Evolutionary conservation across 805 yeast genomes (phyloP).

Genomic region (Brettanomyces custersianus): DNA sequence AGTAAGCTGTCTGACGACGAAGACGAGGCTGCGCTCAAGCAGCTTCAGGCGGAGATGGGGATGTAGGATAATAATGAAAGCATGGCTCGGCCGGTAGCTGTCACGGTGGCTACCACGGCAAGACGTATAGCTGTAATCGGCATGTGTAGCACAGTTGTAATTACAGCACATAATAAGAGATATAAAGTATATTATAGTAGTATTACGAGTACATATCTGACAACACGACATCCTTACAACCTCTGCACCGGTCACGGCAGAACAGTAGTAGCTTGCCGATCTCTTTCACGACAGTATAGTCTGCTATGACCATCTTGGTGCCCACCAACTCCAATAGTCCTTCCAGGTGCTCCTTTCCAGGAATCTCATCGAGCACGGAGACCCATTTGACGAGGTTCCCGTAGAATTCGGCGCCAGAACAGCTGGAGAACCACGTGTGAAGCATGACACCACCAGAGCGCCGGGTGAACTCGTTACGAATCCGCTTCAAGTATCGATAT

Average conservation of each 20-base stretch:
- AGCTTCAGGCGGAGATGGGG: constrained; percentile 83
- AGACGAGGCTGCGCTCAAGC: constrained; percentile 74
- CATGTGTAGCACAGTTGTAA: not conserved
- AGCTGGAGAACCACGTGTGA: constrained; percentile 26
- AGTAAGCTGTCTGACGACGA: constrained; percentile 60
- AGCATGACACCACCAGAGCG: constrained; percentile 24
- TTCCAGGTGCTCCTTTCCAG: constrained; percentile 38
- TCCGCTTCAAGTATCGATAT: constrained; percentile 38
- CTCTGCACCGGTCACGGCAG: constrained; percentile 47
- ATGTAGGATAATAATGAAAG: constrained; percentile 39
- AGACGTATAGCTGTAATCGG: no score
- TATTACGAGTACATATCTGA: constrained; percentile 37
- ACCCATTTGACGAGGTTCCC: constrained; percentile 34
- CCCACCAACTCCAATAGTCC: constrained; percentile 46
- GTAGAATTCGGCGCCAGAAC: constrained; percentile 30
- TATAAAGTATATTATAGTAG: not conserved
- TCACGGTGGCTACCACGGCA: no score
- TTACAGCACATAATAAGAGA: not conserved
- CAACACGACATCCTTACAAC: constrained; percentile 36
- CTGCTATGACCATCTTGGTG: constrained; percentile 29
- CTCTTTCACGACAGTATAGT: constrained; percentile 53
- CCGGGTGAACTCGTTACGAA: constrained; percentile 32
- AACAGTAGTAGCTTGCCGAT: constrained; percentile 42
- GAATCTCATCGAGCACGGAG: constrained; percentile 28
- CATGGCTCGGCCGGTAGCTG: no score